These are phyloP conservation scores for Apocynum venetum DNA, from an alignment of 257 asterid genomes.

Conservation along the genomic window DNA sequence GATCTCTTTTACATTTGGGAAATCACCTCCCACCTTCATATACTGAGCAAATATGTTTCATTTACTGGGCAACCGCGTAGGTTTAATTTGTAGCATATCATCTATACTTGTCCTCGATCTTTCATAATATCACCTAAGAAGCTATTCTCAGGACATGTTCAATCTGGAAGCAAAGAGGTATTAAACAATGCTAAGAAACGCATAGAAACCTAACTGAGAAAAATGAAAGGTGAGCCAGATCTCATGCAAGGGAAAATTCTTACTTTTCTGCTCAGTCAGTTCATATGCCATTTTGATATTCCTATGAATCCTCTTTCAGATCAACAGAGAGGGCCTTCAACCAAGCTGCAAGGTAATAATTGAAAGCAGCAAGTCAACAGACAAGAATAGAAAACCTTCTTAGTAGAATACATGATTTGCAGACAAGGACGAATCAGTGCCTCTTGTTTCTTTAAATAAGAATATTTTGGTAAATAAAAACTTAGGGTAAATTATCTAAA, in stretches of 20 bases:
- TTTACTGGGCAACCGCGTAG: background rate
- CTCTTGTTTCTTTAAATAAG: background rate
- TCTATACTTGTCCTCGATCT: background rate
- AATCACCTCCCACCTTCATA: background rate
- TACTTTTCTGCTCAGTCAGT: constrained; percentile 7
- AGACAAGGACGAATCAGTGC: too few relatives aligned
- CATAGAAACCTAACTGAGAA: background rate
- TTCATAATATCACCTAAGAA: background rate
- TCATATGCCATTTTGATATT: background rate
- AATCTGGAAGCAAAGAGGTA: background rate
- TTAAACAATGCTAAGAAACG: background rate
- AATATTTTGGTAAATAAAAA: too few relatives aligned
- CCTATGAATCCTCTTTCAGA: background rate
- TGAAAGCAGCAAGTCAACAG: background rate
- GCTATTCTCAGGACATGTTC: background rate
- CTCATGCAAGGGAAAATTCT: background rate
- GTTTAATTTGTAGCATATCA: background rate
- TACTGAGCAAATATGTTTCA: background rate
- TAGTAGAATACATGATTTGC: background rate
- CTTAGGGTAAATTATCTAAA: too few relatives aligned
- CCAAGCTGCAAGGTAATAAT: background rate
- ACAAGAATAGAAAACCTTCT: background rate
- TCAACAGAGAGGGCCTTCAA: background rate
- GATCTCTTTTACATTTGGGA: background rate
- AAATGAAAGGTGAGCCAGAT: background rate